A percentile compares a stretch with the other conserved stretches of the same genome.
phyloP scores from a whole-genome alignment of 2,329 filamentous ascomycete genomes.

The Neofusicoccum sp. region DNA sequence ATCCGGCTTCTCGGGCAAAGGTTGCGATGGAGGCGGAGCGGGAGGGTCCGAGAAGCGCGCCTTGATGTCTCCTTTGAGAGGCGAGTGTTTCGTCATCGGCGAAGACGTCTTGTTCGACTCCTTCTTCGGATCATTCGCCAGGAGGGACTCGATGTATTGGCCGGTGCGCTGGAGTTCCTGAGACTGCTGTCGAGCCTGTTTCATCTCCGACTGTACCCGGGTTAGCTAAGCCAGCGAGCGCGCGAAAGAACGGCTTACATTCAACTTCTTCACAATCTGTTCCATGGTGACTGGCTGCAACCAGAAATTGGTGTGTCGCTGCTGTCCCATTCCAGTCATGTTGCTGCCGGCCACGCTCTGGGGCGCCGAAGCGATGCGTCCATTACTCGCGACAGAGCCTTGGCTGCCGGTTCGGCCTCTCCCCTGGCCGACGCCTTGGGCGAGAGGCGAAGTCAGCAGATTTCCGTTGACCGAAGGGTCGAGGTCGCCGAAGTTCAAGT shows the following conservation, averaged over 20 bases:
- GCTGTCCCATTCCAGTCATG: conserved; percentile 65
- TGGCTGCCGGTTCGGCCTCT: conserved; percentile 63
- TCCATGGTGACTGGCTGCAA: conserved; percentile 89
- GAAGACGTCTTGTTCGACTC: conserved; percentile 51
- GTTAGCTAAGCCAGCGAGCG: neutral
- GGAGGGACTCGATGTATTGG: conserved; percentile 75
- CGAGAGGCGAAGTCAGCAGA: conserved; percentile 43
- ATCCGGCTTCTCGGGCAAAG: conserved; percentile 90
- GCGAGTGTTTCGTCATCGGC: conserved; percentile 46
- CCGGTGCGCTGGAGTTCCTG: conserved; percentile 82
- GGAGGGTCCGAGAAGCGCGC: conserved; percentile 90
- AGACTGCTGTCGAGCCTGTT: conserved; percentile 82
- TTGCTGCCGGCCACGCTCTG: conserved; percentile 60
- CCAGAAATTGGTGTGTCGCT: conserved; percentile 79
- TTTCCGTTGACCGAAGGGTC: conserved; percentile 74
- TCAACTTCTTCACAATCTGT: conserved; percentile 85
- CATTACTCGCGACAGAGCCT: conserved; percentile 63
- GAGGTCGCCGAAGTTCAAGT: conserved; percentile 90
- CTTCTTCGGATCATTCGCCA: conserved; percentile 69
- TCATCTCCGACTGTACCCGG: conserved; percentile 75
- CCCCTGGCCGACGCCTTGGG: conserved; percentile 59
- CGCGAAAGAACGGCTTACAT: conserved; percentile 59
- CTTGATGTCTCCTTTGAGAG: conserved; percentile 70
- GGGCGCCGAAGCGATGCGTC: conserved; percentile 60
- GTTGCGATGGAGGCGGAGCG: conserved; percentile 89